Base-by-base conservation (phyloP, 768 basidiomycete species). In the Pleurotus eryngii region DNA sequence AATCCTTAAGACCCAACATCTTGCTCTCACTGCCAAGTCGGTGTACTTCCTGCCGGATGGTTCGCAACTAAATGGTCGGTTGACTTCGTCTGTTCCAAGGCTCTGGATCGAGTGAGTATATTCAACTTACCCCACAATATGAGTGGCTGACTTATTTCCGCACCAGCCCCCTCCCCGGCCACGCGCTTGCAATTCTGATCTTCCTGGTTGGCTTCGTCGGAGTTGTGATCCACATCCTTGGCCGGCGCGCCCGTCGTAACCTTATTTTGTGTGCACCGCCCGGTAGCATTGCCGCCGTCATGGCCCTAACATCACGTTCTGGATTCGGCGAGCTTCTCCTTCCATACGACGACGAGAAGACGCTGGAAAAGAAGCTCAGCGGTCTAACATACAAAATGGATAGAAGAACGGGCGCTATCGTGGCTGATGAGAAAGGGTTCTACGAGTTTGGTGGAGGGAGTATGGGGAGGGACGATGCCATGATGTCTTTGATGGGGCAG, bases 241-340 rank as follows among this genome's bases (percentile, higher is more conserved):
- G 83, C 65, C 70, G 72, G 20, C 73, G 70, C 18, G 70, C 77
- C 54, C 76, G 86, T 47, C 74, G 77, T 42, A 69, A 71, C 24
- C 65, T 89, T 8, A 76, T 76, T 64, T 69, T 89, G 8, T 74
- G 82, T 1, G 72, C 79, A 22, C 76, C 76, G 12, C 86, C 86
- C 0, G 85, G 86, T 15, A 81, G 77, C 47, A 84, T 89, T 56
- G 87, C 82, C 5, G 68, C 79, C 8, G 72, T 81, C 30, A 71
- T 81, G 7, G 77, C 85, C 3, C 72, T 86, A 55, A 85, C 86
- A 2, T 72, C 82, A 0, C 81, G 75, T 7, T 86, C 84, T 42
- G 85, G 85, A 12, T 85, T 84, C 56, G 85, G 84, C 18, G 77
- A 84, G 40, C 73, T 84, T 11, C 68, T 88, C n/a, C 63, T 78